These are phyloP conservation scores for Tolypocladium sp. DNA, from an alignment of 2,329 filamentous ascomycete genomes.

Conservation along the genomic window DNA sequence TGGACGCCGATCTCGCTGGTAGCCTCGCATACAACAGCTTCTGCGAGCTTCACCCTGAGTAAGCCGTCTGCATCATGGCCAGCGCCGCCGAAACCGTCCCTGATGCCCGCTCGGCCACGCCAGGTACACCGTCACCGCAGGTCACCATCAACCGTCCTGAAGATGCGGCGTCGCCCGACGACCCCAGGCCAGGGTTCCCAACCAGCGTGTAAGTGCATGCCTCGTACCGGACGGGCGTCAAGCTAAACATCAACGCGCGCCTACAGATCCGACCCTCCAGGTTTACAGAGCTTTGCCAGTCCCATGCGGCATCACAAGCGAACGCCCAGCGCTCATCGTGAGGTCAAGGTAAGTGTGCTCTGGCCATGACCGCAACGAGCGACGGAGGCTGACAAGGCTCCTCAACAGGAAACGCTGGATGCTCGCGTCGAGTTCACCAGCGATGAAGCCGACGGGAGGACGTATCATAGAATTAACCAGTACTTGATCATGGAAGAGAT, in stretches of 20 bases:
- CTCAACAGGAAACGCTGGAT: slow-evolving; percentile 73
- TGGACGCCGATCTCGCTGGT: background rate
- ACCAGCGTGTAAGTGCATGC: slow-evolving; percentile 31
- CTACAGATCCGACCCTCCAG: slow-evolving; percentile 33
- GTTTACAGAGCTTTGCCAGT: slow-evolving; percentile 34
- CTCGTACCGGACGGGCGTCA: background rate
- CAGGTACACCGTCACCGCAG: slow-evolving; percentile 13
- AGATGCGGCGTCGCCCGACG: slow-evolving; percentile 10
- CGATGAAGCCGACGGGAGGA: slow-evolving; percentile 71
- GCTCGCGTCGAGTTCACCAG: slow-evolving; percentile 80
- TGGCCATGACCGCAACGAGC: background rate
- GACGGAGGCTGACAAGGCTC: background rate
- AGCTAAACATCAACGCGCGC: background rate
- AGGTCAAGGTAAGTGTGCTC: slow-evolving; percentile 40
- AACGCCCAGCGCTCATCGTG: slow-evolving; percentile 47
- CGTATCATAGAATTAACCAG: slow-evolving; percentile 86
- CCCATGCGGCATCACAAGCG: slow-evolving; percentile 49
- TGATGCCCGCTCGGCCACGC: background rate
- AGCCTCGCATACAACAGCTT: background rate
- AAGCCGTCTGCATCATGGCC: background rate
- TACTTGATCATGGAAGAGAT: slow-evolving; percentile 93
- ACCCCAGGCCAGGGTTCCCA: slow-evolving; percentile 8
- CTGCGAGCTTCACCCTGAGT: background rate
- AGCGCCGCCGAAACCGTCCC: background rate
- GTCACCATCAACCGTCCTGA: slow-evolving; percentile 19